These are phyloP conservation scores for Raddia distichophylla DNA, from an alignment of 176 grass and related monocot genomes.

Conservation along the genomic window DNA sequence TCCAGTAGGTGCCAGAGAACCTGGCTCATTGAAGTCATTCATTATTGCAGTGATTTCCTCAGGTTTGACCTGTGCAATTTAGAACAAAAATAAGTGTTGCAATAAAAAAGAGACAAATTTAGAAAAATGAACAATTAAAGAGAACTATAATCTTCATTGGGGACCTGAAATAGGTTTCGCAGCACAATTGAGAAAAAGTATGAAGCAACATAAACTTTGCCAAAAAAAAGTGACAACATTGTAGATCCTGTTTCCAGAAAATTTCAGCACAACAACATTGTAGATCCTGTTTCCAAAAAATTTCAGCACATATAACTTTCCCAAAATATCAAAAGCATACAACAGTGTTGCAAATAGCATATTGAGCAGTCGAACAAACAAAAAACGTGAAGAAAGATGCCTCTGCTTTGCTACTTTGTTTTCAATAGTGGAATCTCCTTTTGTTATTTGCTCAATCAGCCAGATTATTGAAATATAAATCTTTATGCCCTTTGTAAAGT, in stretches of 20 bases:
- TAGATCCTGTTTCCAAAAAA: not conserved
- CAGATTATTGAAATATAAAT: not conserved
- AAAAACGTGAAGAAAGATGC: not conserved
- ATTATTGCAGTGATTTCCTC: slow-evolving; percentile 52
- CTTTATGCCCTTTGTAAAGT: not conserved
- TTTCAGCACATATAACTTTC: not conserved
- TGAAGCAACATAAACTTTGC: not conserved
- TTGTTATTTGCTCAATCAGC: not conserved
- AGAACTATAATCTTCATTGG: not conserved
- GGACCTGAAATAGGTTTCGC: not conserved
- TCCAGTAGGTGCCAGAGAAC: slow-evolving; percentile 59
- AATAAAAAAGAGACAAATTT: not conserved
- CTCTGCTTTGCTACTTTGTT: not conserved
- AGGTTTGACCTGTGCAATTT: slow-evolving; percentile 41
- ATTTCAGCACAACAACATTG: not conserved
- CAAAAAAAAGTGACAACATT: not conserved
- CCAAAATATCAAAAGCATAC: not conserved
- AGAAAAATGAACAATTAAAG: not conserved
- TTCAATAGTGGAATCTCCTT: not conserved
- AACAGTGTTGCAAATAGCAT: not conserved
- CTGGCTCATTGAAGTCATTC: slow-evolving; percentile 55
- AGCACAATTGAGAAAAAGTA: not conserved
- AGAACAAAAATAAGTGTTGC: not conserved
- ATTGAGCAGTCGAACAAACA: not conserved
- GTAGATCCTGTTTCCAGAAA: not conserved